Percentiles rank a stretch among this genome's conserved stretches.
Conservation (phyloP, 2,329 filamentous ascomycete genomes). For the Penicillium sclerotiorum region DNA sequence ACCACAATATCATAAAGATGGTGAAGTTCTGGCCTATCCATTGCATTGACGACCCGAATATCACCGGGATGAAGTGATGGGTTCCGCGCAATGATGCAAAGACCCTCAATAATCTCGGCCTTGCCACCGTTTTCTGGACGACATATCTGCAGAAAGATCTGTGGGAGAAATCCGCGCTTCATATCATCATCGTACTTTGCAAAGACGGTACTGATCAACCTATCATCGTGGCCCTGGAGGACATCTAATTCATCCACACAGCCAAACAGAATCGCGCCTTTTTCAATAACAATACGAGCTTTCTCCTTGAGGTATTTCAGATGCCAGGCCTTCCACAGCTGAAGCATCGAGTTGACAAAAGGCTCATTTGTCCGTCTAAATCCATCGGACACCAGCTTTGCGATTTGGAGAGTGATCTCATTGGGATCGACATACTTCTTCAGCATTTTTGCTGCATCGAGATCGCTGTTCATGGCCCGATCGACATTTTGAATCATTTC, state of each 20-base stretch:
- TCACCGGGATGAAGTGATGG: constrained; percentile 93
- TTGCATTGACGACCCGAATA: constrained; percentile 81
- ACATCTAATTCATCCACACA: constrained; percentile 82
- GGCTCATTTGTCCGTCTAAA: constrained; percentile 78
- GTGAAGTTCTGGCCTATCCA: constrained; percentile 70
- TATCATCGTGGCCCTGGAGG: constrained; percentile 70
- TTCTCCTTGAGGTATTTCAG: constrained; percentile 92
- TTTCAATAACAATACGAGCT: constrained; percentile 76
- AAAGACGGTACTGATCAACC: constrained; percentile 29
- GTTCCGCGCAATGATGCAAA: constrained; percentile 86
- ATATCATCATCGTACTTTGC: constrained; percentile 36
- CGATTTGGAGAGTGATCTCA: constrained; percentile 72
- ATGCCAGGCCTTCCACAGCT: constrained; percentile 85
- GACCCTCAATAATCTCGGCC: constrained; percentile 69
- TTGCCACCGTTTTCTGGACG: constrained; percentile 55
- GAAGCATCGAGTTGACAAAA: constrained; percentile 76
- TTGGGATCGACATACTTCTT: constrained; percentile 82
- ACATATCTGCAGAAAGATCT: constrained; percentile 87
- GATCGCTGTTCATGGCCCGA: constrained; percentile 67
- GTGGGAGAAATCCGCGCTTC: constrained; percentile 63
- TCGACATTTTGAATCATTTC: constrained; percentile 70
- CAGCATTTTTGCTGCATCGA: constrained; percentile 68
- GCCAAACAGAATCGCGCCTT: constrained; percentile 86
- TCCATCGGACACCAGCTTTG: constrained; percentile 74
- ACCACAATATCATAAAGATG: constrained; percentile 86